These are phyloP conservation scores for Coemansia sp. DNA, from an alignment of 192 early-diverging fungal species.

Conservation along the genomic window DNA sequence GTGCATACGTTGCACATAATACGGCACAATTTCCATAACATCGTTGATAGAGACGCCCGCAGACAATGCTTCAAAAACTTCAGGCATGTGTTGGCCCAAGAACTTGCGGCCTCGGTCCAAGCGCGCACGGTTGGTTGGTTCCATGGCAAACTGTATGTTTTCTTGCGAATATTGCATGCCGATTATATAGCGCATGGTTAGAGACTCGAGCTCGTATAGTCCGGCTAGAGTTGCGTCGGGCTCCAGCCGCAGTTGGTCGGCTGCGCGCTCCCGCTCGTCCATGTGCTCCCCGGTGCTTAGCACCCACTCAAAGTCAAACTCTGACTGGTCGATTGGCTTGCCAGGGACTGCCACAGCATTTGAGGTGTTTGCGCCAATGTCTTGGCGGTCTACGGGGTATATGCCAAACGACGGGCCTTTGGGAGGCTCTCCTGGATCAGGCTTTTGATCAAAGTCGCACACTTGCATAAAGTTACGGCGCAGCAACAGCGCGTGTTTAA, in stretches of 20 bases:
- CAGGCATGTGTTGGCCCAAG: slow-evolving; percentile 25
- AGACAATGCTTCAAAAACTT: slow-evolving; percentile 26
- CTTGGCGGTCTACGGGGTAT: slow-evolving; percentile 28
- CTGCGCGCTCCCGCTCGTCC: neutral
- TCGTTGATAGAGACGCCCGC: neutral
- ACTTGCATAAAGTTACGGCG: slow-evolving; percentile 23
- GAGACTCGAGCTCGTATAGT: slow-evolving; percentile 19
- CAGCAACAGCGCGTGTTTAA: slow-evolving; percentile 28
- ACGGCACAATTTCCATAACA: slow-evolving; percentile 22
- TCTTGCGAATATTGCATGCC: slow-evolving; percentile 9
- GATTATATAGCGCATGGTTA: slow-evolving; percentile 21
- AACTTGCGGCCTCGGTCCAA: slow-evolving; percentile 18
- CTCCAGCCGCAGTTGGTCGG: neutral
- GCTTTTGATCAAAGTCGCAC: slow-evolving; percentile 17
- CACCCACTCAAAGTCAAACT: slow-evolving; percentile 7
- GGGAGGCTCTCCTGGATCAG: neutral
- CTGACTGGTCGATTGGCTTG: neutral
- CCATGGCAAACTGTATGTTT: slow-evolving; percentile 1
- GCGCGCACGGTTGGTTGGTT: slow-evolving; percentile 6
- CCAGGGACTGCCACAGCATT: too few relatives aligned
- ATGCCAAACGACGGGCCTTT: slow-evolving; percentile 26
- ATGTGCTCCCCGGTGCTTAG: neutral
- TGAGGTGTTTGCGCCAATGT: neutral
- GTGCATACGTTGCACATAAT: slow-evolving; percentile 35
- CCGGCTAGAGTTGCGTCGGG: neutral